Evolutionary conservation across 805 yeast species (phyloP).

Genomic region (Cyberlindnera mississippiensis): DNA sequence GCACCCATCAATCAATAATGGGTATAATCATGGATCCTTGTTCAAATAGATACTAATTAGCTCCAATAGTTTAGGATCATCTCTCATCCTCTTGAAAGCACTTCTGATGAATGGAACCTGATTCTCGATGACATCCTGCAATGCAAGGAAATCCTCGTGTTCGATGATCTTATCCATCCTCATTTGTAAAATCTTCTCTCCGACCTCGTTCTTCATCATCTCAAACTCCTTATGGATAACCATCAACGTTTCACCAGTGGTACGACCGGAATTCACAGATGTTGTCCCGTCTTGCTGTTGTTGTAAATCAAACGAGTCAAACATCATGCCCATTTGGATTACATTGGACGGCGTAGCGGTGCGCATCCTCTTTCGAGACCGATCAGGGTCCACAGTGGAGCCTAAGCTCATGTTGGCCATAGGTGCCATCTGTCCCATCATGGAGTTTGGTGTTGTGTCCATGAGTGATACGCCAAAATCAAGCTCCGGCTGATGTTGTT

Average conservation of each 20-base stretch:
- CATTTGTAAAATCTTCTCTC: constrained; percentile 20
- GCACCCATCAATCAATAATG: neutral
- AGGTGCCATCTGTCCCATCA: constrained; percentile 8
- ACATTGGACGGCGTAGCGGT: constrained; percentile 7
- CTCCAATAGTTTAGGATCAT: constrained; percentile 20
- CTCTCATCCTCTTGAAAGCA: constrained; percentile 22
- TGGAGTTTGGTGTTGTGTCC: constrained; percentile 5
- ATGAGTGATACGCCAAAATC: constrained; percentile 9
- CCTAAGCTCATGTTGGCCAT: constrained; percentile 2
- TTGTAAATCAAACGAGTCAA: constrained; percentile 12
- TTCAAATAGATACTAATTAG: constrained; percentile 21
- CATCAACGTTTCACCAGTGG: constrained; percentile 23
- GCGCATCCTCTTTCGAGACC: constrained; percentile 9
- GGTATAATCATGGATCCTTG: constrained; percentile 5
- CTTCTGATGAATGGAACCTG: constrained; percentile 20
- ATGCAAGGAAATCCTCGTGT: constrained; percentile 17
- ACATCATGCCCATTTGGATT: constrained; percentile 8
- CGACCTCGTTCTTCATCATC: constrained; percentile 20
- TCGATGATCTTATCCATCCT: constrained; percentile 17
- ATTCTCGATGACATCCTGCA: constrained; percentile 19
- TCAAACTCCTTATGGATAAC: constrained; percentile 23
- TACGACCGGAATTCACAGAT: constrained; percentile 1
- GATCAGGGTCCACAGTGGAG: constrained; percentile 3
- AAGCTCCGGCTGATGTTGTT: constrained; percentile 6
- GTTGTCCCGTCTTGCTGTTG: neutral